Conservation (phyloP, 2,329 filamentous ascomycete genomes). For the Ascochyta fabae region DNA sequence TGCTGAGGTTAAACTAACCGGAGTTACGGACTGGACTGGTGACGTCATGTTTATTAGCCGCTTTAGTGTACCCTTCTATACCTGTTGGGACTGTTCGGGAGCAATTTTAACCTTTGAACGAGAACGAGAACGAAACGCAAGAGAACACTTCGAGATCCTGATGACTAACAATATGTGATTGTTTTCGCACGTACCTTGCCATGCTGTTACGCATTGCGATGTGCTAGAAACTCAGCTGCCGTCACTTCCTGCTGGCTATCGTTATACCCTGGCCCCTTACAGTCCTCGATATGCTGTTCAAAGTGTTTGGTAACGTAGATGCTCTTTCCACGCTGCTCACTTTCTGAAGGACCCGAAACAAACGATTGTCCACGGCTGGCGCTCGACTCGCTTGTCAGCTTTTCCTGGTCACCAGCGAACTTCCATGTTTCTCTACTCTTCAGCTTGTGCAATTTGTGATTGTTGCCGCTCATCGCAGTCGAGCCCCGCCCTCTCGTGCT, state of each 20-base stretch:
- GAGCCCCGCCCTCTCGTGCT: constrained; percentile 21
- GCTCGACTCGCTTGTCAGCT: constrained; percentile 14
- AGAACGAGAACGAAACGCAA: background rate
- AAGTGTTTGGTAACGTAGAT: constrained; percentile 23
- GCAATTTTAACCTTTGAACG: background rate
- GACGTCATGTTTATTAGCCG: background rate
- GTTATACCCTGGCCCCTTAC: constrained; percentile 3
- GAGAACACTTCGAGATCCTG: background rate
- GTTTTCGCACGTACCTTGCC: background rate
- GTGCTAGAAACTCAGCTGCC: constrained; percentile 1
- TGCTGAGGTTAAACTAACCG: background rate
- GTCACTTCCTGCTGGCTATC: constrained; percentile 22
- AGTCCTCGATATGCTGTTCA: constrained; percentile 19
- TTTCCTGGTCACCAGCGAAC: constrained; percentile 18
- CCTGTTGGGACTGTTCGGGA: too few relatives aligned
- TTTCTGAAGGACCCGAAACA: constrained; percentile 10
- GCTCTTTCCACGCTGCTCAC: constrained; percentile 13
- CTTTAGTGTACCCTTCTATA: background rate
- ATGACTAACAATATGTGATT: background rate
- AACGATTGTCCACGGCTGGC: constrained; percentile 12
- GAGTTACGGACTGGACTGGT: too few relatives aligned
- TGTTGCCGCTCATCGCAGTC: constrained; percentile 7
- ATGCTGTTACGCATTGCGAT: background rate
- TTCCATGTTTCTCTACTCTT: constrained; percentile 5
- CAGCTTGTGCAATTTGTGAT: constrained; percentile 4